Conservation (phyloP, 192 early-diverging fungal species). For the Coemansia sp. region DNA sequence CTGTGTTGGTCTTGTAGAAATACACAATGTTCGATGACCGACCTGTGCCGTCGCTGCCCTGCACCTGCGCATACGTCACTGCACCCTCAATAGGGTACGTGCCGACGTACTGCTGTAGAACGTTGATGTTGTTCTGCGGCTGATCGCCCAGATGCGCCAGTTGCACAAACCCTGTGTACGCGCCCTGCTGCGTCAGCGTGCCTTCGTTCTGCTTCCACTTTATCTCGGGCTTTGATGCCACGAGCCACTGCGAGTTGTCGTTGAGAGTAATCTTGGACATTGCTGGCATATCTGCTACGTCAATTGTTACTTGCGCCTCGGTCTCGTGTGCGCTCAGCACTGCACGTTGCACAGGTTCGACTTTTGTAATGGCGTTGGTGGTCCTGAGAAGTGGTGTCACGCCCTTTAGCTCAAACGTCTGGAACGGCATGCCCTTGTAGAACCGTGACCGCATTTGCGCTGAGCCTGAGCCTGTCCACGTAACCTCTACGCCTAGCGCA, state of each 20-base stretch:
- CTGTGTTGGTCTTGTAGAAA: constrained; percentile 49
- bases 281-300: constrained; percentile 28
- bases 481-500: constrained; percentile 49
- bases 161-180: constrained; percentile 49
- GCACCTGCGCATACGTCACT: constrained; percentile 48
- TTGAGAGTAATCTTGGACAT: constrained; percentile 50
- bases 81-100: constrained; percentile 51
- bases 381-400: constrained; percentile 40
- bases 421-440: constrained; percentile 57
- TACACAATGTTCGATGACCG: constrained; percentile 37
- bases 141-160: constrained; percentile 53
- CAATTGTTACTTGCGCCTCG: background rate
- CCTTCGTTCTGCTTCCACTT: constrained; percentile 33
- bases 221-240: constrained; percentile 41
- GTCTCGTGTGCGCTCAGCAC: constrained; percentile 18
- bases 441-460: constrained; percentile 48
- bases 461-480: constrained; percentile 21
- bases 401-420: constrained; percentile 45
- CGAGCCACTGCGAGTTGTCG: constrained; percentile 53
- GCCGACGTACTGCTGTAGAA: constrained; percentile 52
- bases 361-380: constrained; percentile 41
- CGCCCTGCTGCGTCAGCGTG: background rate
- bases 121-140: constrained; percentile 27
- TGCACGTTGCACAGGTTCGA: constrained; percentile 24
- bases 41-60: constrained; percentile 18